These are phyloP conservation scores for Ganoderma lingzhi DNA, from an alignment of 1,284 basidiomycete genomes.

Conservation along the genomic window DNA sequence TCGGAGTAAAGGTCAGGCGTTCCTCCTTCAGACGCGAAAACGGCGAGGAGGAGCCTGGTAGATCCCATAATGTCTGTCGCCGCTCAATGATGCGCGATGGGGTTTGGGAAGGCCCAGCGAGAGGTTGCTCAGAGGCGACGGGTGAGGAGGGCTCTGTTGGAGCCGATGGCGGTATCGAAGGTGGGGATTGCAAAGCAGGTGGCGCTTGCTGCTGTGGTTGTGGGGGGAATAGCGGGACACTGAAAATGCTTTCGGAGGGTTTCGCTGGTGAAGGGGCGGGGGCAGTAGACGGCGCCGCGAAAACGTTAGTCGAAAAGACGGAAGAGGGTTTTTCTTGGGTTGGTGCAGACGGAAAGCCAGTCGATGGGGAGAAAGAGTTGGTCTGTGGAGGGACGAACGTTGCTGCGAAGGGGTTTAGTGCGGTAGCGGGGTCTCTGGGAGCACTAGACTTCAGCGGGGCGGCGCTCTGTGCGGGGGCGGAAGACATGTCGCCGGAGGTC, in stretches of 20 bases:
- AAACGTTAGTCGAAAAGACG: slow-evolving; percentile 15
- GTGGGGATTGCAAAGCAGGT: neutral
- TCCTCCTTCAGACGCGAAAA: slow-evolving; percentile 31
- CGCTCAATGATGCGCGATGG: slow-evolving; percentile 36
- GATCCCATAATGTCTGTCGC: slow-evolving; percentile 40
- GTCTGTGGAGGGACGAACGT: slow-evolving; percentile 19
- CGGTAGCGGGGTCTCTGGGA: neutral
- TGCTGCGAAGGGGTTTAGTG: slow-evolving; percentile 27
- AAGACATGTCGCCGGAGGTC: neutral
- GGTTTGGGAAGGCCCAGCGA: slow-evolving; percentile 10
- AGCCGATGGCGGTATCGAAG: neutral
- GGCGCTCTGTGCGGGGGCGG: neutral
- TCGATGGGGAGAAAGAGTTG: neutral
- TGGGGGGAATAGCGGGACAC: slow-evolving; percentile 8
- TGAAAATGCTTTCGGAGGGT: slow-evolving; percentile 15
- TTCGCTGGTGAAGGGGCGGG: slow-evolving; percentile 8
- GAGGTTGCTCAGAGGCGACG: neutral
- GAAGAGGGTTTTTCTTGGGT: slow-evolving; percentile 11
- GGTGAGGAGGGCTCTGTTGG: slow-evolving; percentile 9
- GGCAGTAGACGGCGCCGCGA: slow-evolving; percentile 10
- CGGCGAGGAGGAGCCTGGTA: slow-evolving; percentile 35
- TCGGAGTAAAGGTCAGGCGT: slow-evolving; percentile 27
- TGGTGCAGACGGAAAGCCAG: neutral
- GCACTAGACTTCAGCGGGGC: neutral
- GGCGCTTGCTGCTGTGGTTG: slow-evolving; percentile 1